A percentile compares a stretch with the other conserved stretches of the same genome.
Evolutionary conservation across 257 asterid species (phyloP).

Genomic region (Fraxinus anomala): DNA sequence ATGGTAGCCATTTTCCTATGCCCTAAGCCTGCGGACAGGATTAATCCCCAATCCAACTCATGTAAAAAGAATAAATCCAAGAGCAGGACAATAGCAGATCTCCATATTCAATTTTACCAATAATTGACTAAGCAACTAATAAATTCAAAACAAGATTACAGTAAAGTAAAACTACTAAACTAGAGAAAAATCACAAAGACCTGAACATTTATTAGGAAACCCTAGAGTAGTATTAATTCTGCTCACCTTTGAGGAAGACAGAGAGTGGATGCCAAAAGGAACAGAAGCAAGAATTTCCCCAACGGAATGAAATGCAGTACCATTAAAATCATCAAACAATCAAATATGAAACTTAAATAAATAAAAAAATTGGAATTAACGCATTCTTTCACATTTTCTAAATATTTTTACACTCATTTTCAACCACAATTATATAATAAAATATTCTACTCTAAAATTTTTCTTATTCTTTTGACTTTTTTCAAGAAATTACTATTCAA

Average conservation of each 20-base stretch:
- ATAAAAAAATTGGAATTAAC: neutral
- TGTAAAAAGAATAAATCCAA: neutral
- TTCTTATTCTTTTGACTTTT: no score
- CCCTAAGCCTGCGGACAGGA: neutral
- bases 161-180: neutral
- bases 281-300: slow-evolving; percentile 29
- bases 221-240: no score
- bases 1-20: neutral
- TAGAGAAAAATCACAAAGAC: neutral
- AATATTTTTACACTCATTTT: no score
- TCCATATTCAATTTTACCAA: neutral
- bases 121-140: neutral
- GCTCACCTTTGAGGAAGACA: neutral
- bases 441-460: no score
- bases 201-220: no score
- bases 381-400: no score
- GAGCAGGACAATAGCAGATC: no score
- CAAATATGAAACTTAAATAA: no score
- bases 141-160: no score
- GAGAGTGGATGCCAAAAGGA: slow-evolving; percentile 34
- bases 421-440: no score
- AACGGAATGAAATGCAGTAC: slow-evolving; percentile 27
- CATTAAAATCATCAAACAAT: slow-evolving; percentile 21
- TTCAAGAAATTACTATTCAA: no score
- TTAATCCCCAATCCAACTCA: neutral